These are phyloP conservation scores for Cutaneotrichosporon cyanovorans DNA, from an alignment of 1,284 basidiomycete genomes.

Conservation along the genomic window DNA sequence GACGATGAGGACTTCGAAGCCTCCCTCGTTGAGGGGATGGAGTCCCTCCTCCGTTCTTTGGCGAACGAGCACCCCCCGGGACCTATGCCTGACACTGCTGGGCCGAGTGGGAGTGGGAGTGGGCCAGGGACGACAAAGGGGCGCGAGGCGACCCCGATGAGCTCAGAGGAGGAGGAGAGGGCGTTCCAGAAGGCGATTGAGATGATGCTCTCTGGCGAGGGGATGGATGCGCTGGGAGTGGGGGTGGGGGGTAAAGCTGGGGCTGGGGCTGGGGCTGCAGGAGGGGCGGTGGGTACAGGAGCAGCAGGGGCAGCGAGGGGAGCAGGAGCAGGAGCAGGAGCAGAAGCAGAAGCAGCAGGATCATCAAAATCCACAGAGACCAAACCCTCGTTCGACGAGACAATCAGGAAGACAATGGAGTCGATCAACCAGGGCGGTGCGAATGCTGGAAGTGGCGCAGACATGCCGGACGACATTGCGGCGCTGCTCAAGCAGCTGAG, in stretches of 20 bases:
- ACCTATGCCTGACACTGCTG: constrained; percentile 23
- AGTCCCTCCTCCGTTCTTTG: constrained; percentile 68
- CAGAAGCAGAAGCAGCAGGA: constrained; percentile 5
- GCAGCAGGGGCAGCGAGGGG: constrained; percentile 8
- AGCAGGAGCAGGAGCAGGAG: background rate
- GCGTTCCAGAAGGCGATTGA: constrained; percentile 64
- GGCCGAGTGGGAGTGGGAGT: too few species aligned
- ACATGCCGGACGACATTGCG: constrained; percentile 24
- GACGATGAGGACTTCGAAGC: constrained; percentile 54
- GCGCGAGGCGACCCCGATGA: constrained; percentile 12
- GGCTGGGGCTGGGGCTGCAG: background rate
- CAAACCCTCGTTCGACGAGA: constrained; percentile 60
- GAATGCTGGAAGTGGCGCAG: constrained; percentile 25
- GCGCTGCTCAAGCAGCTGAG: constrained; percentile 38
- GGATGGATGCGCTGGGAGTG: constrained; percentile 53
- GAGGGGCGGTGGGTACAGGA: background rate
- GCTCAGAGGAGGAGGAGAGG: constrained; percentile 42
- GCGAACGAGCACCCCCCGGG: constrained; percentile 44
- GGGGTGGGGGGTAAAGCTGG: constrained; percentile 14
- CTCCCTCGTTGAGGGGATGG: constrained; percentile 75
- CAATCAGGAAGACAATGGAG: constrained; percentile 71
- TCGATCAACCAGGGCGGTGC: constrained; percentile 55
- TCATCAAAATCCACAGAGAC: constrained; percentile 12
- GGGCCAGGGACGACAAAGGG: background rate
- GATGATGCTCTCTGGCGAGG: constrained; percentile 60